These are phyloP conservation scores for Kodamaea kaohsiungensis DNA, from an alignment of 805 yeast genomes.

Conservation along the genomic window DNA sequence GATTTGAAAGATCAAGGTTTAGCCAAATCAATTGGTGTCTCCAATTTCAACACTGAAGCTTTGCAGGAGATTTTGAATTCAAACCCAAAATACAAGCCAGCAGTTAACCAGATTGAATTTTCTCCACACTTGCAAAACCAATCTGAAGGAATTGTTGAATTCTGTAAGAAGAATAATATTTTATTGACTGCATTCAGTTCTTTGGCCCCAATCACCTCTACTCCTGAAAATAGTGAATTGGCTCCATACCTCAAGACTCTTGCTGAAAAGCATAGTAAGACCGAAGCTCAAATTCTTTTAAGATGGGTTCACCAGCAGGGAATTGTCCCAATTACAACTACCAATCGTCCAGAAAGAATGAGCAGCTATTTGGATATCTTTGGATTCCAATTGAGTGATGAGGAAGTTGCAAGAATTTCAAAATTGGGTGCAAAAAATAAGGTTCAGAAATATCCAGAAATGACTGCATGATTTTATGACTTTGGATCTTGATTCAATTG, in stretches of 20 bases:
- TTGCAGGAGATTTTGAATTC: slow-evolving; percentile 86
- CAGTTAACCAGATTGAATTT: slow-evolving; percentile 86
- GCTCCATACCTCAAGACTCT: slow-evolving; percentile 51
- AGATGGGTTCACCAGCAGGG: slow-evolving; percentile 86
- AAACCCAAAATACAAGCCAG: slow-evolving; percentile 77
- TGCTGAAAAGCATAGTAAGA: slow-evolving; percentile 53
- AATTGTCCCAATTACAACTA: slow-evolving; percentile 77
- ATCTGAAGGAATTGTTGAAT: slow-evolving; percentile 70
- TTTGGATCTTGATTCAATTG: no score
- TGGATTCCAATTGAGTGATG: slow-evolving; percentile 49
- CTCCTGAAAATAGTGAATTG: slow-evolving; percentile 59
- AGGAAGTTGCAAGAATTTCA: slow-evolving; percentile 79
- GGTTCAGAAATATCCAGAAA: neutral
- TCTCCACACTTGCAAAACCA: slow-evolving; percentile 87
- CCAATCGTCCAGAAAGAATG: slow-evolving; percentile 68
- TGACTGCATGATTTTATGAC: no score
- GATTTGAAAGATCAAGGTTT: slow-evolving; percentile 59
- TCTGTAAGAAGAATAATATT: slow-evolving; percentile 59
- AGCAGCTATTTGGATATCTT: slow-evolving; percentile 57
- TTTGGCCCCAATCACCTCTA: slow-evolving; percentile 82
- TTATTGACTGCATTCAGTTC: slow-evolving; percentile 66
- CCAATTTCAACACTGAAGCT: slow-evolving; percentile 71
- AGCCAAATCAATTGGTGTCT: slow-evolving; percentile 77
- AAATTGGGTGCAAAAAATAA: slow-evolving; percentile 31
- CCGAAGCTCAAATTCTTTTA: slow-evolving; percentile 68